A percentile compares a stretch with the other conserved stretches of the same genome.
phyloP scores from a whole-genome alignment of 139 green algal species.

The Desmodesmus armatus region DNA sequence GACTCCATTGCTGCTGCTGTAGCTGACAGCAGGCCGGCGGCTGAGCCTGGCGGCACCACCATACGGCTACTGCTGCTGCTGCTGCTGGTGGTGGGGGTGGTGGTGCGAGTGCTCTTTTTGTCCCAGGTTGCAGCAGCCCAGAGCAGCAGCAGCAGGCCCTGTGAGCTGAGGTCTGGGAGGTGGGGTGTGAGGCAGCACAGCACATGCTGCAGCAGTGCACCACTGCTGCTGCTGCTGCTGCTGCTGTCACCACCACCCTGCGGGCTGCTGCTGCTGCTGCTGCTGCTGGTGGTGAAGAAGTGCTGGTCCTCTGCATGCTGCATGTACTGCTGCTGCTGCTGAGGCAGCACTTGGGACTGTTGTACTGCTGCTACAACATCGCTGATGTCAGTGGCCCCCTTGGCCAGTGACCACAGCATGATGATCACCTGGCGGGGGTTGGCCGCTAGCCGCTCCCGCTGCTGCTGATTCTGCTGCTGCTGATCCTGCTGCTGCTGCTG shows the following conservation, averaged over 20 bases:
- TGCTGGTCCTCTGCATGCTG: not conserved
- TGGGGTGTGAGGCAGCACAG: not conserved
- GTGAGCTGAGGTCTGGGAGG: not conserved
- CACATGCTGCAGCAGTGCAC: not conserved
- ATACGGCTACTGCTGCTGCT: not conserved
- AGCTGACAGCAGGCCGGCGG: not conserved
- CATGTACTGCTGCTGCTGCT: slow-evolving; percentile 4
- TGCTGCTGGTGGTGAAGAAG: not conserved
- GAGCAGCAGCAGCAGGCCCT: slow-evolving; percentile 27
- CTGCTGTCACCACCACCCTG: not conserved
- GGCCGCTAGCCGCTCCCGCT: too few species aligned
- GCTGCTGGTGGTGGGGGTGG: not conserved
- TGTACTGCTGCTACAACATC: too few species aligned
- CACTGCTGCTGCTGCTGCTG: slow-evolving; percentile 13
- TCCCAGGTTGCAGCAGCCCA: slow-evolving; percentile 32
- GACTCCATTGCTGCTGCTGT: not conserved
- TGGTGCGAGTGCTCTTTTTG: not conserved
- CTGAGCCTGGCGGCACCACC: not conserved
- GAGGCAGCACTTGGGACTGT: too few species aligned
- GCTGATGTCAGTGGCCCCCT: slow-evolving; percentile 12
- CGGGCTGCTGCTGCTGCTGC: slow-evolving; percentile 37
- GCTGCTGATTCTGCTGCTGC: not conserved
- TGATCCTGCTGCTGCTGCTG: not conserved
- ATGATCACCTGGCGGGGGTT: slow-evolving; percentile 17
- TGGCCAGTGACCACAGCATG: slow-evolving; percentile 35